phyloP scores from a whole-genome alignment of 108 stramenopile genomes.

The Cafeteria roenbergensis region DNA sequence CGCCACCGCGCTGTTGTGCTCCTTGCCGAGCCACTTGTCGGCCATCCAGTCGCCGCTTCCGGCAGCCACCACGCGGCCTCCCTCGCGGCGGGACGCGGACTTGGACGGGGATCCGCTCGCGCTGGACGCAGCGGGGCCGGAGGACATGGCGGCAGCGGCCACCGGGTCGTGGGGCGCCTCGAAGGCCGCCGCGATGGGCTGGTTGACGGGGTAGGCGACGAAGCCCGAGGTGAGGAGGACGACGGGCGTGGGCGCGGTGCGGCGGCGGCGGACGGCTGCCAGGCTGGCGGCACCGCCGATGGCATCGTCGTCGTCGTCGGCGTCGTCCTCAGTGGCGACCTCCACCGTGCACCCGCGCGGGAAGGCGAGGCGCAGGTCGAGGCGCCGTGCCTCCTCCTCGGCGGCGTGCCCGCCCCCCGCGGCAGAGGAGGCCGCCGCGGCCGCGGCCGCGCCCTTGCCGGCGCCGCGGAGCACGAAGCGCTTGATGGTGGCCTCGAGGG shows the following conservation, averaged over 20 bases:
- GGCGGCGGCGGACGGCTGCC: slow-evolving; percentile 56
- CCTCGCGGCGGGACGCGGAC: slow-evolving; percentile 6
- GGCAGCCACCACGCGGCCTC: slow-evolving; percentile 42
- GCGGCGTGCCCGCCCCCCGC: not conserved
- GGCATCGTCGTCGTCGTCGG: not conserved
- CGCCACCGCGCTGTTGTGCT: slow-evolving; percentile 49
- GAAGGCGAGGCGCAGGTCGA: not conserved
- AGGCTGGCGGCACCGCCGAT: slow-evolving; percentile 16
- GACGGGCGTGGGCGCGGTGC: slow-evolving; percentile 41
- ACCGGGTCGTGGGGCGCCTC: too few relatives aligned
- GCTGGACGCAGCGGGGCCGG: not conserved
- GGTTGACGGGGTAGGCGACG: slow-evolving; percentile 61
- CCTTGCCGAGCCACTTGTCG: slow-evolving; percentile 63
- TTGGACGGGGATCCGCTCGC: not conserved
- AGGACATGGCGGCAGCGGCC: slow-evolving; percentile 20
- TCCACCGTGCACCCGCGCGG: not conserved
- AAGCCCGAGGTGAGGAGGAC: slow-evolving; percentile 56
- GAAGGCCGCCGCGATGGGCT: too few relatives aligned
- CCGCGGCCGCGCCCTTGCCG: not conserved
- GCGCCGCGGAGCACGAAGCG: too few relatives aligned
- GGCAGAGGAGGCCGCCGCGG: not conserved
- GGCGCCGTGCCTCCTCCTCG: not conserved
- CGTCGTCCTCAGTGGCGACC: not conserved
- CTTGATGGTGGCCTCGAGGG: slow-evolving; percentile 22
- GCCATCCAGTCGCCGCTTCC: slow-evolving; percentile 56